A percentile compares a stretch with the other conserved stretches of the same genome.
phyloP scores from a whole-genome alignment of 495 filamentous ascomycete genomes.

The Parachaetomium inaequale region DNA sequence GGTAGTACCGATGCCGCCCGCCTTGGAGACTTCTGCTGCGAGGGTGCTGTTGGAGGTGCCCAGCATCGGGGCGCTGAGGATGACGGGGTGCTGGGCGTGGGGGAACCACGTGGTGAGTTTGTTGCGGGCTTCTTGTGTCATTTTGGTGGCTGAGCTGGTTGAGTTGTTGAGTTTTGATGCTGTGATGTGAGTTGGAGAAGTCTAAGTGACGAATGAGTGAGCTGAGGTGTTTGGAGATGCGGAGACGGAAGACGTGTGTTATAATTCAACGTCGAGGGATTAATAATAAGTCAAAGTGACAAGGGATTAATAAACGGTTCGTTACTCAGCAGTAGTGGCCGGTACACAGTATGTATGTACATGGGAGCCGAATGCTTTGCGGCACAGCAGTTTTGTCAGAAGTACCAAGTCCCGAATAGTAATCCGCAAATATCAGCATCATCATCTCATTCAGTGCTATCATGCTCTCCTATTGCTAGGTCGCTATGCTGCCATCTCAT shows the following conservation, averaged over 20 bases:
- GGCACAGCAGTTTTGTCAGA: not conserved
- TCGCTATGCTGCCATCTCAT: not conserved
- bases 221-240: not conserved
- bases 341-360: too few relatives aligned
- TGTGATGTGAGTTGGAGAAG: not conserved
- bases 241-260: too few relatives aligned
- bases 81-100: constrained; percentile 55
- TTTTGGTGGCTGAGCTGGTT: not conserved
- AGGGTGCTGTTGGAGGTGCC: constrained; percentile 59
- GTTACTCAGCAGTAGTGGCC: not conserved
- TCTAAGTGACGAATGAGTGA: not conserved
- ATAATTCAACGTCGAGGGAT: too few relatives aligned
- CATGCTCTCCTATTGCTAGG: constrained; percentile 2
- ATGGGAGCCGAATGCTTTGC: too few relatives aligned
- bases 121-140: not conserved
- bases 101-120: constrained; percentile 47
- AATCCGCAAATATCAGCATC: too few relatives aligned
- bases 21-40: constrained; percentile 59
- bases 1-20: constrained; percentile 59
- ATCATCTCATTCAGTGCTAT: not conserved
- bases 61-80: constrained; percentile 71
- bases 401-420: too few relatives aligned
- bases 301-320: not conserved
- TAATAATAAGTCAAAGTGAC: not conserved
- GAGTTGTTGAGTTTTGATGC: not conserved